These are phyloP conservation scores for Fusarium sp. DNA, from an alignment of 2,329 filamentous ascomycete species.

Conservation along the genomic window DNA sequence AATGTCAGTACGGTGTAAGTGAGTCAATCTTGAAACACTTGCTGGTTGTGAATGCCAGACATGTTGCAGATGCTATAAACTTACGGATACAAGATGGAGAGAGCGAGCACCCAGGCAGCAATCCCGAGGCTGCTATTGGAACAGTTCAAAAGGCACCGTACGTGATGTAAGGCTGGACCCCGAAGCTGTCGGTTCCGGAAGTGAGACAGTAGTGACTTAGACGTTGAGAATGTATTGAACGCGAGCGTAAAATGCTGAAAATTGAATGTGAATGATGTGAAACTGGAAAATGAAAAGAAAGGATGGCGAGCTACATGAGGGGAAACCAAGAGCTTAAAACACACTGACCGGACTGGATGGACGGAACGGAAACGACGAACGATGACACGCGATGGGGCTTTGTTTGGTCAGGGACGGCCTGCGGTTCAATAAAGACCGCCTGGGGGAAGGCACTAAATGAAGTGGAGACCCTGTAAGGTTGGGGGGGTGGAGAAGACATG, in stretches of 20 bases:
- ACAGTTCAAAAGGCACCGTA: background rate
- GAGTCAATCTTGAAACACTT: background rate
- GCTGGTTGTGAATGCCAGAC: background rate
- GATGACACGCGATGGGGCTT: constrained; percentile 21
- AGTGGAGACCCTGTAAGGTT: constrained; percentile 30
- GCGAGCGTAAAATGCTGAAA: background rate
- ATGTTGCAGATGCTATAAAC: background rate
- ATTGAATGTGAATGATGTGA: background rate
- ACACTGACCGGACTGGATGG: background rate
- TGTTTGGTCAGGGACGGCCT: constrained; percentile 22
- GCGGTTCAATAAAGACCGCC: constrained; percentile 17
- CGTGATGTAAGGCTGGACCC: background rate
- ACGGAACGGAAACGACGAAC: constrained; percentile 18
- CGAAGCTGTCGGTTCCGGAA: background rate
- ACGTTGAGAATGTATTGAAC: background rate
- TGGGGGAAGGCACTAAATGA: constrained; percentile 6
- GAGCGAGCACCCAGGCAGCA: constrained; percentile 6
- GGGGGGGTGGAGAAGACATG: constrained; percentile 24
- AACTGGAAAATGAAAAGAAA: constrained; percentile 6
- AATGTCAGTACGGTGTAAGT: background rate
- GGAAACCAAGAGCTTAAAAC: constrained; percentile 23
- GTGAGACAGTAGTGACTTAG: constrained; percentile 18
- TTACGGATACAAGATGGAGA: background rate
- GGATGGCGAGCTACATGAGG: constrained; percentile 19
- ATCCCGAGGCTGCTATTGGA: constrained; percentile 11